Percentiles rank a stretch among this genome's conserved stretches.
These are phyloP conservation scores for Penicillium capsulatum DNA, from an alignment of 2,329 filamentous ascomycete genomes.

Conservation along the genomic window DNA sequence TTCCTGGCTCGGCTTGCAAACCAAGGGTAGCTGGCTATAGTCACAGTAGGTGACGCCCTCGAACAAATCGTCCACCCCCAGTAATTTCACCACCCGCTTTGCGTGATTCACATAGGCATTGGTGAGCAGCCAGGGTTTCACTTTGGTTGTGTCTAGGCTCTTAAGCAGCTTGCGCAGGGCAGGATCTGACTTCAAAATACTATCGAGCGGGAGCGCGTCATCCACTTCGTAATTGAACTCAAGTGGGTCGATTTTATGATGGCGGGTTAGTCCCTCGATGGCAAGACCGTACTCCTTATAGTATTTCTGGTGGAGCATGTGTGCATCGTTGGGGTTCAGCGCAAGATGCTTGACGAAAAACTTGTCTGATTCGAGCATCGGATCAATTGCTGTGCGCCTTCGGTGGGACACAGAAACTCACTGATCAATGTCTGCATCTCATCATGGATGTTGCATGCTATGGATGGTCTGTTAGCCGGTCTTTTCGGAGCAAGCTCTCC, in stretches of 20 bases:
- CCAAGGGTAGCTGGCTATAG: conserved; percentile 66
- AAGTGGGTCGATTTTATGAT: conserved; percentile 91
- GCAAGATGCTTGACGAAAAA: conserved; percentile 67
- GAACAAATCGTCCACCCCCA: conserved; percentile 82
- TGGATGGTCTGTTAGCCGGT: conserved; percentile 12
- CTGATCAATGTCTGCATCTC: conserved; percentile 80
- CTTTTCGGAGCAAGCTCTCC: neutral
- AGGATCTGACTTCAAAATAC: conserved; percentile 73
- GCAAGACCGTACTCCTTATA: conserved; percentile 96
- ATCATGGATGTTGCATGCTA: conserved; percentile 75
- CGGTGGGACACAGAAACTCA: conserved; percentile 23
- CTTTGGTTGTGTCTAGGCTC: conserved; percentile 77
- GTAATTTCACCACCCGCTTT: conserved; percentile 71
- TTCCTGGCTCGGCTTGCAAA: conserved; percentile 79
- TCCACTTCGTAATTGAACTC: conserved; percentile 95
- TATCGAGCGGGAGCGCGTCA: conserved; percentile 83
- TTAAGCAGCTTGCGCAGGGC: conserved; percentile 70
- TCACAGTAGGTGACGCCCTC: conserved; percentile 95
- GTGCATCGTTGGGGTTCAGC: conserved; percentile 72
- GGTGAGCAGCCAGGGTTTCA: conserved; percentile 89
- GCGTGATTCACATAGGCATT: conserved; percentile 93
- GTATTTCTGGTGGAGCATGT: conserved; percentile 80
- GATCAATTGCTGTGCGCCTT: neutral
- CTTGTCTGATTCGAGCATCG: conserved; percentile 41
- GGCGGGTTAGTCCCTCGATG: conserved; percentile 86